These are phyloP conservation scores for Nemania bipapillata DNA, from an alignment of 2,329 filamentous ascomycete species.

Conservation along the genomic window DNA sequence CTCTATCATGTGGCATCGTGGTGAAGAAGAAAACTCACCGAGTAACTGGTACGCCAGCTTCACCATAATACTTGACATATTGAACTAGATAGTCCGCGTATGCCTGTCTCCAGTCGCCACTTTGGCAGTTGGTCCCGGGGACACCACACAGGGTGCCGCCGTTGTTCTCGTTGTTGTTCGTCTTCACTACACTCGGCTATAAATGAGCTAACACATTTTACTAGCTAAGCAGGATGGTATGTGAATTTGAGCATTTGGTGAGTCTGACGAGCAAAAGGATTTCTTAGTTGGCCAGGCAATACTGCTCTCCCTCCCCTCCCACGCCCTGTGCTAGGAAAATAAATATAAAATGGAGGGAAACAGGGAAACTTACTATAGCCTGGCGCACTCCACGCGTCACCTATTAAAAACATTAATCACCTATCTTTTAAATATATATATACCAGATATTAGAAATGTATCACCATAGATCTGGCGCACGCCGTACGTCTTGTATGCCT, in stretches of 20 bases:
- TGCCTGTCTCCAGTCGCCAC: constrained; percentile 56
- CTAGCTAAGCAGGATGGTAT: neutral
- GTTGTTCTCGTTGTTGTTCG: constrained; percentile 52
- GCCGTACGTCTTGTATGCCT: constrained; percentile 54
- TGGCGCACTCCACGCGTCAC: constrained; percentile 57
- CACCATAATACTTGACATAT: constrained; percentile 54
- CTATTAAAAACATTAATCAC: too few species aligned
- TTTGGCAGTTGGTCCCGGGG: constrained; percentile 43
- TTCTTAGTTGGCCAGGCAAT: too few species aligned
- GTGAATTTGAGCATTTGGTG: neutral
- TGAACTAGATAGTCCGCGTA: constrained; percentile 59
- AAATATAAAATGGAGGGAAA: neutral
- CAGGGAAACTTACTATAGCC: constrained; percentile 40
- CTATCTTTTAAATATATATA: too few species aligned
- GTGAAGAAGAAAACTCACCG: constrained; percentile 34
- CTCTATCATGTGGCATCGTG: neutral
- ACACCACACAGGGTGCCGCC: constrained; percentile 55
- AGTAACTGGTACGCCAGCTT: constrained; percentile 50
- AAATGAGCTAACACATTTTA: neutral
- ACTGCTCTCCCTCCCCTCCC: too few species aligned
- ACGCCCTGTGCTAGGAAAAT: too few species aligned
- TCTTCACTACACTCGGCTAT: constrained; percentile 51
- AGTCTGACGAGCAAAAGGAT: too few species aligned
- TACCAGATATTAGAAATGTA: too few species aligned
- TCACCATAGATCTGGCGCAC: constrained; percentile 53